Base-by-base conservation (phyloP, 352 stramenopile genomes). In the Globisporangium cederbergense region DNA sequence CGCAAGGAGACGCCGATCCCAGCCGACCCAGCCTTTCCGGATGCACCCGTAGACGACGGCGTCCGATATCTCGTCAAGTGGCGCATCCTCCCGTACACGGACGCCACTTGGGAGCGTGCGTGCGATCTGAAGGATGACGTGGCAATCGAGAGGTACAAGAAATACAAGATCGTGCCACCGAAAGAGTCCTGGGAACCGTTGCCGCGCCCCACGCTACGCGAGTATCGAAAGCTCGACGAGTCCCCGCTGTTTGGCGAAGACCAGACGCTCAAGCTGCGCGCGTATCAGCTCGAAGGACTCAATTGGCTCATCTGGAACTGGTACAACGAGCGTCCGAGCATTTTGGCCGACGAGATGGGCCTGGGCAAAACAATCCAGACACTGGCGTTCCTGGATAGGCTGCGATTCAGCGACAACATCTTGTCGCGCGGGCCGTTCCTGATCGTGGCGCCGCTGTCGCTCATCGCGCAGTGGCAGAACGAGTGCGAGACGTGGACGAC, bases 381-480 rank as follows among this genome's bases (percentile, higher is more conserved):
- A 11, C 75, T 96, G 2, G 78, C 95, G 4, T 99, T 99, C 71
- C 72, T 99, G 30, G 90, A 98, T 62, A 82, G 97, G 9, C 74
- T 99, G 46, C 82, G 95, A 5, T 84, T 88, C 56, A 86, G 93
- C 58, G 79, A 98, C 34, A 87, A 97, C 55, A 97, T 93, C 34
- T 78, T 93, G 62, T 90, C 84, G n/a, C 84, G 86, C 2, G 95
- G 96, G 6, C 98, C 98, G 14, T 99, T 99, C 71, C 83, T 99
- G 6, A 94, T 99, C 28, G 93, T 99, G 11, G 98, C 97, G 10
- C 98, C 98, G 11, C 83, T 99, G 3, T 99, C 96, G 28, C 98
- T 98, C 1, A 96, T 99, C 59, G 85, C 93, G n/a, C 98, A 99
- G 70, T 99, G 98, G 98, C 83, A 99, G 67, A 96, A 98, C 58